Percentiles rank a stretch among this genome's conserved stretches.
Conservation (phyloP, 192 early-diverging fungal genomes). For the Coemansia aciculifera region DNA sequence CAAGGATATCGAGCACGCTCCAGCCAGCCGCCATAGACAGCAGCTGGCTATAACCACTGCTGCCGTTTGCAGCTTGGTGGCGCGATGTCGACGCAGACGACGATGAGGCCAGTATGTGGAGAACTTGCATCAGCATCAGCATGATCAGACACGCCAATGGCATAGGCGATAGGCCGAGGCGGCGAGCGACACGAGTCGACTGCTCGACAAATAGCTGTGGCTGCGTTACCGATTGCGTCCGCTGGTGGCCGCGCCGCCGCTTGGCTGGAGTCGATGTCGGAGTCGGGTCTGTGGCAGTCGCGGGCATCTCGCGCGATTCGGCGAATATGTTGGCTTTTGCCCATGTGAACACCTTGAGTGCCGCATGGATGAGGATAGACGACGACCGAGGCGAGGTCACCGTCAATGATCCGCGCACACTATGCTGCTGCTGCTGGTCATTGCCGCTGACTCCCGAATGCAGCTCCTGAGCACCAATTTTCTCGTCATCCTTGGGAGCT, state of each 20-base stretch:
- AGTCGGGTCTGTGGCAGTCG: not conserved
- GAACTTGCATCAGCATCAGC: constrained; percentile 46
- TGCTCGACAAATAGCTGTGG: constrained; percentile 52
- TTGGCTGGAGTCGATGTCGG: not conserved
- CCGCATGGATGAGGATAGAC: constrained; percentile 35
- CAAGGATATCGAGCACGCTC: constrained; percentile 48
- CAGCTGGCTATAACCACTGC: not conserved
- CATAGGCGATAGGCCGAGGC: constrained; percentile 50
- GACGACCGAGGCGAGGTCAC: constrained; percentile 22
- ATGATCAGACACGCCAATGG: constrained; percentile 51
- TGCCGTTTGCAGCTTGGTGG: not conserved
- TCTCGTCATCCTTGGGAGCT: constrained; percentile 12
- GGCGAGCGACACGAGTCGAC: constrained; percentile 52
- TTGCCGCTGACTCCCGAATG: not conserved
- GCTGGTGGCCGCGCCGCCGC: constrained; percentile 23
- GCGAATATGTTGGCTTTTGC: constrained; percentile 5
- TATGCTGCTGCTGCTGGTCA: not conserved
- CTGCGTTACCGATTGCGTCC: constrained; percentile 33
- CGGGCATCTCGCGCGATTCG: not conserved
- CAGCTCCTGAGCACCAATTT: constrained; percentile 9
- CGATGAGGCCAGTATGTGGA: constrained; percentile 34
- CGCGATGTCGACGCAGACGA: constrained; percentile 8
- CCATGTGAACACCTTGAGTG: constrained; percentile 27
- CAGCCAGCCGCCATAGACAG: constrained; percentile 12
- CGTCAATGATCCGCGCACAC: not conserved